A percentile compares a stretch with the other conserved stretches of the same genome.
These are phyloP conservation scores for Tricholoma flavovirens DNA, from an alignment of 768 basidiomycete species.

Conservation along the genomic window DNA sequence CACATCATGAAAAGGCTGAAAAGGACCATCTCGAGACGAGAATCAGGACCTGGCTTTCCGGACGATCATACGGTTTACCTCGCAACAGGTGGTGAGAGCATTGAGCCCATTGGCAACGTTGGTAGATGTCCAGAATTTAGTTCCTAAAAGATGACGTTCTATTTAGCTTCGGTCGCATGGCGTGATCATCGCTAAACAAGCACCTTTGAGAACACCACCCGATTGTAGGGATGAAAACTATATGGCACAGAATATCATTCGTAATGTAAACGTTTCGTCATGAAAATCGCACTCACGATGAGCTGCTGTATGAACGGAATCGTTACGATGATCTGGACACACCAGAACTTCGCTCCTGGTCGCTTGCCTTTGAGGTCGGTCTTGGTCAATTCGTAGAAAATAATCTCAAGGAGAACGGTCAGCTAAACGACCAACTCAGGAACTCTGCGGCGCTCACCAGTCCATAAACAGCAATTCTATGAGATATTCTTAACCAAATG, in stretches of 20 bases:
- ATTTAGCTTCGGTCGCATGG: neutral
- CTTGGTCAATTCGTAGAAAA: constrained; percentile 76
- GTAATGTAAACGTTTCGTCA: neutral
- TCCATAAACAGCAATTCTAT: constrained; percentile 26
- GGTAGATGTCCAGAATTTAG: constrained; percentile 71
- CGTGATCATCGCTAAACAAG: neutral
- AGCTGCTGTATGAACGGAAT: constrained; percentile 83
- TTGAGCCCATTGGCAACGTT: constrained; percentile 81
- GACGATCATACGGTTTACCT: constrained; percentile 37
- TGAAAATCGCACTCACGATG: constrained; percentile 38
- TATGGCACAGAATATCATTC: neutral
- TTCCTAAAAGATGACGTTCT: constrained; percentile 33
- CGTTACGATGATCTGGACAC: constrained; percentile 81
- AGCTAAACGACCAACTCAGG: constrained; percentile 21
- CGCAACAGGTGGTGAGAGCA: constrained; percentile 76
- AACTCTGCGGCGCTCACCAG: constrained; percentile 85
- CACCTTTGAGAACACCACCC: constrained; percentile 55
- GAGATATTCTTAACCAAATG: neutral
- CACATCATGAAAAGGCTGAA: constrained; percentile 73
- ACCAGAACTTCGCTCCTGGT: constrained; percentile 77
- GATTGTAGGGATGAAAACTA: constrained; percentile 65
- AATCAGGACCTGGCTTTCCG: neutral
- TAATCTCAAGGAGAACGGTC: neutral
- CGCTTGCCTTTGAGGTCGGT: constrained; percentile 69
- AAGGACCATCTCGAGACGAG: constrained; percentile 62